These are phyloP conservation scores for Apiospora koreana DNA, from an alignment of 2,329 filamentous ascomycete genomes.

Conservation along the genomic window DNA sequence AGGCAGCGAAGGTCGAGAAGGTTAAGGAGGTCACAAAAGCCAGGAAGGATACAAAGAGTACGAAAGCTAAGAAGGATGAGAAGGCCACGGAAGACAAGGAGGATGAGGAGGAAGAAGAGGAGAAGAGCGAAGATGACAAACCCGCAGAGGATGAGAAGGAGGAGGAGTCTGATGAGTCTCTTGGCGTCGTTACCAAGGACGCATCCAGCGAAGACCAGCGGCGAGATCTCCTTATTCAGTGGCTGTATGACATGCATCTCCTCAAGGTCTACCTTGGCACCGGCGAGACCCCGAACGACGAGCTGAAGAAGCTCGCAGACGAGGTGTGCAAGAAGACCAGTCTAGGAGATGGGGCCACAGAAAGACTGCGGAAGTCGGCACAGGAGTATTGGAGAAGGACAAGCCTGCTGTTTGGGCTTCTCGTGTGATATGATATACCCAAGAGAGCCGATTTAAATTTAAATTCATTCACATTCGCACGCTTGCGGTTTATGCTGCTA, in stretches of 20 bases:
- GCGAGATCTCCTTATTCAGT: slow-evolving; percentile 57
- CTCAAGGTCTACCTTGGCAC: slow-evolving; percentile 48
- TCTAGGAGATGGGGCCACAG: slow-evolving; percentile 49
- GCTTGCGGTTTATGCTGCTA: background rate
- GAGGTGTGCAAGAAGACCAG: slow-evolving; percentile 46
- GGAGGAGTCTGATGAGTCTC: slow-evolving; percentile 8
- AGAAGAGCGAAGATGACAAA: slow-evolving; percentile 17
- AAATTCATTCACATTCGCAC: slow-evolving; percentile 14
- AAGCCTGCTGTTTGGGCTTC: slow-evolving; percentile 76
- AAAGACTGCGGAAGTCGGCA: slow-evolving; percentile 63
- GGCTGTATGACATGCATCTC: slow-evolving; percentile 61
- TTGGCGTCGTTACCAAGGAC: background rate
- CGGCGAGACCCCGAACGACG: slow-evolving; percentile 24
- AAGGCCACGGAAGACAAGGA: background rate
- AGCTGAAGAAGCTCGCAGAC: slow-evolving; percentile 47
- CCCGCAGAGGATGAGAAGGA: slow-evolving; percentile 17
- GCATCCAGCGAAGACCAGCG: slow-evolving; percentile 27
- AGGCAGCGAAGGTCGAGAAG: slow-evolving; percentile 1
- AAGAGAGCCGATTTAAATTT: background rate
- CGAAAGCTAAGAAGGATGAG: background rate
- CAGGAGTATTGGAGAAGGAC: slow-evolving; percentile 83
- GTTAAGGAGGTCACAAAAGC: slow-evolving; percentile 2
- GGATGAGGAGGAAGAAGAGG: slow-evolving; percentile 15
- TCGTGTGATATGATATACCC: slow-evolving; percentile 46
- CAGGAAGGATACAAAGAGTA: background rate